Base-by-base conservation (phyloP, 176 grass and related monocot genomes). In the Raddia distichophylla region DNA sequence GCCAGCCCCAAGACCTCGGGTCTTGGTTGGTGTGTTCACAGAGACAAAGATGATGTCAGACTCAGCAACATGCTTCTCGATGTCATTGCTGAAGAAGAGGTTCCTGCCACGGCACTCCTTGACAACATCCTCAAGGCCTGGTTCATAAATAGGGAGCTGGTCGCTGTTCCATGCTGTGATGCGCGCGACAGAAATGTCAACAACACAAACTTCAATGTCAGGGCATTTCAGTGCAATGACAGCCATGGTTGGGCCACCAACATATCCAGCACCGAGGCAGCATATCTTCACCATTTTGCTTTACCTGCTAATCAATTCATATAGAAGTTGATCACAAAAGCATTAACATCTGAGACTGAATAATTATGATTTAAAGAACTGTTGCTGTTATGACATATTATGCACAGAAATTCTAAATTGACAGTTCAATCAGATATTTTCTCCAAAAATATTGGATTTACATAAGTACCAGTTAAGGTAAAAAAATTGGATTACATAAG, bases 1-100 rank as follows among this genome's bases (percentile, higher is more conserved):
- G 71, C 90, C 90, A 9, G 90, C 90, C 20, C 90, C 90, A 50
- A 92, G 86, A 69, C 90, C 90, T 37, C 82, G 90, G 34, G 86
- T 92, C 76, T 92, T 92, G 12, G 90, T 92, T 65, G 90, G 90
- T 10, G 90, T 92, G 86, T 92, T 92, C 49, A 83, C 81, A 67
- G 81, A 83, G n/a, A 83, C 81, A 13, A 83, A 83, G 34, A 83
- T 83, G 50, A 83, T 83, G 53, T 83, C 71, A 75, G 71, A 71
- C 60, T 75, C 71, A 75, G 81, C 60, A 75, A 83, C 81, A 67
- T 83, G 81, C 50, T 83, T 83, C 71, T 83, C 81, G 35, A 75
- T 55, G 9, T 75, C 71, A 67, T 83, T 83, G 81, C 81, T 83
- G 71, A 83, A 83, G 40, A 83, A 83, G 40, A 75, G 71, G 20